Evolutionary conservation across 129 eudicot genomes (phyloP).

Genomic region (Helianthus annuus): HanXRQr2.0-SUNRISE NC_035433.2:139152397-139152896

Average conservation of each 20-base stretch:
- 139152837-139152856: constrained; percentile 71
- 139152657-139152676: constrained; percentile 94
- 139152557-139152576: not conserved
- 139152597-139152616: constrained; percentile 75
- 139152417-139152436: not conserved
- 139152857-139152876: constrained; percentile 96
- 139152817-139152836: constrained; percentile 73
- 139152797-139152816: constrained; percentile 68
- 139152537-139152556: not conserved
- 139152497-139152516: constrained; percentile 43
- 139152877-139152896: constrained; percentile 84
- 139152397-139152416: not conserved
- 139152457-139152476: constrained; percentile 82
- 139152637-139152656: constrained; percentile 86
- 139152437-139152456: constrained; percentile 43
- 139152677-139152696: constrained; percentile 89
- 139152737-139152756: not conserved
- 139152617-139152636: constrained; percentile 91
- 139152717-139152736: constrained; percentile 42
- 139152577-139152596: constrained; percentile 62
- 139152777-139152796: not conserved
- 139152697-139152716: constrained; percentile 77
- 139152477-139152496: constrained; percentile 96
- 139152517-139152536: not conserved
- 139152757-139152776: not conserved